These are phyloP conservation scores for Psophocarpus tetragonolobus DNA, from an alignment of 306 rosid genomes.

Conservation along the genomic window DNA sequence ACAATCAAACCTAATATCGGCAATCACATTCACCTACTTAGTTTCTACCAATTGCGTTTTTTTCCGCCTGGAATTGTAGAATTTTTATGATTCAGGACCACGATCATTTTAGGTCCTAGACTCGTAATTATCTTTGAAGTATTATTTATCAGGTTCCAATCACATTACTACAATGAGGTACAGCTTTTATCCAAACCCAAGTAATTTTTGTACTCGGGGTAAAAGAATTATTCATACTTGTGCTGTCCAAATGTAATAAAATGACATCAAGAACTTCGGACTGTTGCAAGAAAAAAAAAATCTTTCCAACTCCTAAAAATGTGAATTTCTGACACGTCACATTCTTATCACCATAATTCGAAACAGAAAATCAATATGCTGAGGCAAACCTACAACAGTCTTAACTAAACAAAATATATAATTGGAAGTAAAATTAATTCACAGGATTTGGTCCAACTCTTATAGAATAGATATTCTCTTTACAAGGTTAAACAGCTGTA, in stretches of 20 bases:
- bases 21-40: neutral
- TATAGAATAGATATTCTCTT: conserved; percentile 36
- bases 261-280: neutral
- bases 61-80: neutral
- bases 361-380: conserved; percentile 23
- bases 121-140: neutral
- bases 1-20: neutral
- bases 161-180: neutral
- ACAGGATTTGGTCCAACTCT: conserved; percentile 34
- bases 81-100: neutral
- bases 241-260: neutral
- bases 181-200: neutral
- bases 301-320: neutral
- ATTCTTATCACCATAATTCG: neutral
- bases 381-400: neutral
- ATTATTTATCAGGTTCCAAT: neutral
- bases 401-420: neutral
- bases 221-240: neutral
- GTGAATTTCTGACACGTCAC: conserved; percentile 16
- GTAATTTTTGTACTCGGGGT: neutral
- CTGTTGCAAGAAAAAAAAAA: conserved; percentile 24
- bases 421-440: conserved; percentile 36
- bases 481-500: conserved; percentile 40
- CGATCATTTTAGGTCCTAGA: neutral
- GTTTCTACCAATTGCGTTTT: conserved; percentile 1